Evolutionary conservation across 768 basidiomycete genomes (phyloP), one percentile per base, ranked within the genome.

Genomic region (Pisolithus albus): DNA sequence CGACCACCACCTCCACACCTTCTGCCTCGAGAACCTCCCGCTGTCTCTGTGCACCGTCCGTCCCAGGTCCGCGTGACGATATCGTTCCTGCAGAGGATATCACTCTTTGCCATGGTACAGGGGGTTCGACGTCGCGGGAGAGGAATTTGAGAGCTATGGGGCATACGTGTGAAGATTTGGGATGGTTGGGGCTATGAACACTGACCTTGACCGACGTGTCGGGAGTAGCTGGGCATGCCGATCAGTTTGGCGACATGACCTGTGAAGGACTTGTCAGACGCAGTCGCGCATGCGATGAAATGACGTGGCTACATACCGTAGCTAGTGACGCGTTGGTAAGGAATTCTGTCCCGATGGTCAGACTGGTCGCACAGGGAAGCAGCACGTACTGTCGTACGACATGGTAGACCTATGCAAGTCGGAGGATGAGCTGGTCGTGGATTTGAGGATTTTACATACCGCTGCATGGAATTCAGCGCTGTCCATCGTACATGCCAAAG

Each of bases 41-140:
- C 62, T 96, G 92, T 1, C 81, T 71, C 42, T 77, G 78, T 0
- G 91, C 91, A 2, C 90, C 91, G 38, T 78, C 71, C 3, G 92
- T 92, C 3, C 83, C 86, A 4, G 92, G 89, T 0, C 88, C 91
- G 41, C 92, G 77, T 7, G 89, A 92, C 1, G 90, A 90, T 56
- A 89, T 86, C 1, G 74, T 68, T 1, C 90, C 89, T 0, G 82
- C 75, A 0, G 87, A 75, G 3, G 80, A 76, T 13, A 92, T 72
- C 4, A 92, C 87, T 28, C 89, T 80, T 54, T 91, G 77, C 89
- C 89, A 92, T 0, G 89, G 90, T 1, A 92, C 79, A 7, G 84
- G 82, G 0, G 84, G 83, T 23, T 73, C 72, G 1, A 75, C 72
- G 19, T 76, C 74, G 0, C 80, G 75, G 0, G 80, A 77, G 4